Evolutionary conservation across 208 protist genomes (phyloP), one percentile per base, ranked within the genome.

Genomic region (Vickermania ingenoplastis): DNA sequence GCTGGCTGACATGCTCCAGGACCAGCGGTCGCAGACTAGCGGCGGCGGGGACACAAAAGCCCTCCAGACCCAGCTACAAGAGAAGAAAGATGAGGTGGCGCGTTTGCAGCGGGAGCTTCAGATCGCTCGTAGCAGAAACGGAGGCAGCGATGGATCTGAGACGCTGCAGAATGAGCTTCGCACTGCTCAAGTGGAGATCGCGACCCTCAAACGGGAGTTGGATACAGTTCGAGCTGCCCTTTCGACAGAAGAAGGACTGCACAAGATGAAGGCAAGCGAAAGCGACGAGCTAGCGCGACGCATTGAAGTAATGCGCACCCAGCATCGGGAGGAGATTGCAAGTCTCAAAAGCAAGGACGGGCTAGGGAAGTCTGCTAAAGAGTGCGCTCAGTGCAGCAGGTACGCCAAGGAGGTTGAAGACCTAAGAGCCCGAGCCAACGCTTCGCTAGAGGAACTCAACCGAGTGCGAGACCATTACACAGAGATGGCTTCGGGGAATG

Each of bases 1-100:
- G 59, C 69, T 94, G 21, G 68, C 74, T 4, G 63, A 73, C 3
- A 31, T 86, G 41, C 60, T 91, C 41, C 61, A 75, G n/a, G 66
- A 76, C 5, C 83, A 87, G 65, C 83, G 91, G 70, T 59, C 86
- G 57, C 68, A 54, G 22, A 26, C 5, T 26, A 21, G 71, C 5
- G 59, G 67, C 22, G 49, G 64, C 28, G 66, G 61, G 26, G 73
- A 79, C 7, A 50, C 81, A 1, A 71, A 74, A 21, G 53, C 22
- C 0, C 24, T 59, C 22, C 50, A 54, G 50, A 5, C 5, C 7
- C 50, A 54, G 22, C 7, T 54, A 17, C 13, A 54, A 26, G 24
- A 17, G 50, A 28, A 17, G 23, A 26, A 54, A 7, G 23, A 21
- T 17, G 58, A 41, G 53, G 3, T 1, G 22, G 5, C 1, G n/a